These are phyloP conservation scores for Curvularia hawaiiensis DNA, from an alignment of 2,329 filamentous ascomycete genomes.

Conservation along the genomic window DNA sequence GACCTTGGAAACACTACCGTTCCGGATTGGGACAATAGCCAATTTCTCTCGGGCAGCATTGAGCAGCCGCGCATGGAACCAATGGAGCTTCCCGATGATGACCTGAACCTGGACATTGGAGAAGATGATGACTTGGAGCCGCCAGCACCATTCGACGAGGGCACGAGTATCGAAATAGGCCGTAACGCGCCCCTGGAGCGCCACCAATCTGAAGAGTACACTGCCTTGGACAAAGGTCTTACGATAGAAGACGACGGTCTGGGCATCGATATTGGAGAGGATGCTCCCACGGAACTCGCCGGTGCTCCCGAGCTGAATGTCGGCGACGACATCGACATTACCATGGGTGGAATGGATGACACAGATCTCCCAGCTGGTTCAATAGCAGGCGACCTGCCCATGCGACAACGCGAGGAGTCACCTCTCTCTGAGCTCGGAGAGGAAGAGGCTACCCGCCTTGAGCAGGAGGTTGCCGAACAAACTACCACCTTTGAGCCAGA, in stretches of 20 bases:
- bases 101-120: slow-evolving; percentile 69
- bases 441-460: slow-evolving; percentile 64
- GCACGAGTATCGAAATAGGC: slow-evolving; percentile 80
- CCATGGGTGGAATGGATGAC: slow-evolving; percentile 59
- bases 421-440: slow-evolving; percentile 60
- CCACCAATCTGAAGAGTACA: slow-evolving; percentile 41
- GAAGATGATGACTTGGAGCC: slow-evolving; percentile 48
- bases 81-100: slow-evolving; percentile 44
- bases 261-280: slow-evolving; percentile 48
- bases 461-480: slow-evolving; percentile 60
- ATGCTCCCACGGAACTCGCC: slow-evolving; percentile 31
- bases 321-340: slow-evolving; percentile 47
- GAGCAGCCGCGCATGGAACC: slow-evolving; percentile 59
- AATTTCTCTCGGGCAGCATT: slow-evolving; percentile 75
- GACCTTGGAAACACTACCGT: slow-evolving; percentile 50
- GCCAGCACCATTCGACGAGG: slow-evolving; percentile 36
- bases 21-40: slow-evolving; percentile 68
- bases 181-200: slow-evolving; percentile 76
- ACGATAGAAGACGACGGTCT: slow-evolving; percentile 61
- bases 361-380: slow-evolving; percentile 34
- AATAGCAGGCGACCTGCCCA: slow-evolving; percentile 56
- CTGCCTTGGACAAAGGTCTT: slow-evolving; percentile 57
- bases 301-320: slow-evolving; percentile 32
- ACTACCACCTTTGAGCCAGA: slow-evolving; percentile 46
- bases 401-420: slow-evolving; percentile 54